Percentiles rank a stretch among this genome's conserved stretches.
phyloP scores from a whole-genome alignment of 345 rosid genomes.

The Populus alba region DNA sequence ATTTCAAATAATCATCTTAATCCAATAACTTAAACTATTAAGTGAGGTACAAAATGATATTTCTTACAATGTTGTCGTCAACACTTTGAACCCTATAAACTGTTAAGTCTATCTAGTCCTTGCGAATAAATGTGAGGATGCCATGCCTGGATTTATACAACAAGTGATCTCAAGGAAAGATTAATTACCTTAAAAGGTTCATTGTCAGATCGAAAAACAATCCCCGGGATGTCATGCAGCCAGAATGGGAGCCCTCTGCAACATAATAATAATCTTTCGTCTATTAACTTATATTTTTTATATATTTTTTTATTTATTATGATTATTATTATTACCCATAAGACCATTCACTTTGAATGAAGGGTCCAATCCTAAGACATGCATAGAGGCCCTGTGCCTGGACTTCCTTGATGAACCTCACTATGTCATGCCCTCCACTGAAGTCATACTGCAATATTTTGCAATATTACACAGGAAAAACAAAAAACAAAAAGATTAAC shows the following conservation, averaged over 20 bases:
- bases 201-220: constrained; percentile 22
- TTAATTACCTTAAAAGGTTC: constrained; percentile 17
- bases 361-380: constrained; percentile 87
- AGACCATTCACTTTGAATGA: constrained; percentile 77
- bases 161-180: no score
- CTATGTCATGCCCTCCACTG: constrained; percentile 71
- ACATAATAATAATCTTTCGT: neutral
- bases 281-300: neutral
- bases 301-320: neutral
- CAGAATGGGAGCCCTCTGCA: constrained; percentile 22
- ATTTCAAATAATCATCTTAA: no score
- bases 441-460: constrained; percentile 62
- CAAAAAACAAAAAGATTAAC: neutral
- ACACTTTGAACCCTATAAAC: no score
- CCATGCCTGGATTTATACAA: neutral
- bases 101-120: no score
- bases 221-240: constrained; percentile 19
- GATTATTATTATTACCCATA: constrained; percentile 55
- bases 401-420: constrained; percentile 71
- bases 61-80: no score
- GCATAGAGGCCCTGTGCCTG: constrained; percentile 80
- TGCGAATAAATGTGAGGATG: no score
- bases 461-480: no score
- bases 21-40: no score
- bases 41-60: no score